Evolutionary conservation across 495 filamentous ascomycete species (phyloP).

Genomic region (Penicillium bialowiezense): DNA sequence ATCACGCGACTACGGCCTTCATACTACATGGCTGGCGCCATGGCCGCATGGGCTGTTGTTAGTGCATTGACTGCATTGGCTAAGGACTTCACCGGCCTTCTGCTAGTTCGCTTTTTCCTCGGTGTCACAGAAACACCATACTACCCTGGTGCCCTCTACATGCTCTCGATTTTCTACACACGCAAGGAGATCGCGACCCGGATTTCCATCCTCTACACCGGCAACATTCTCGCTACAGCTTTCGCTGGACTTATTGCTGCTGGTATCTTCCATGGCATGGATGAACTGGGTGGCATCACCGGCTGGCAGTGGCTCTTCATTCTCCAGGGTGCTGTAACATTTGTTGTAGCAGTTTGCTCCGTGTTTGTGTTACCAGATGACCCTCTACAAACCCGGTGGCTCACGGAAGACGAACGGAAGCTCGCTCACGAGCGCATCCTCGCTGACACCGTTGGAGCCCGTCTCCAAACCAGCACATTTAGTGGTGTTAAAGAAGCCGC

Average conservation of each 20-base stretch:
- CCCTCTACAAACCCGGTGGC: slow-evolving; percentile 22
- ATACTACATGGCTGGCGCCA: slow-evolving; percentile 29
- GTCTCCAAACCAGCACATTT: slow-evolving; percentile 17
- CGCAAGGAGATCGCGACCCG: slow-evolving; percentile 44
- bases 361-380: slow-evolving; percentile 75
- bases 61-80: slow-evolving; percentile 41
- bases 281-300: slow-evolving; percentile 45
- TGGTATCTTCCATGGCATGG: slow-evolving; percentile 22
- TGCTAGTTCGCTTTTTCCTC: slow-evolving; percentile 36
- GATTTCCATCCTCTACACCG: slow-evolving; percentile 43
- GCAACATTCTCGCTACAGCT: slow-evolving; percentile 39
- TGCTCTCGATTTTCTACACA: slow-evolving; percentile 46
- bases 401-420: slow-evolving; percentile 11
- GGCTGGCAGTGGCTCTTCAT: slow-evolving; percentile 77
- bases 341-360: slow-evolving; percentile 59
- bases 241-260: slow-evolving; percentile 51
- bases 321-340: slow-evolving; percentile 65
- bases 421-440: slow-evolving; percentile 15
- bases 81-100: slow-evolving; percentile 37
- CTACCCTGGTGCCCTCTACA: slow-evolving; percentile 42
- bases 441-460: slow-evolving; percentile 30
- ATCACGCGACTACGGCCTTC: slow-evolving; percentile 37
- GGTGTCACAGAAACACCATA: slow-evolving; percentile 48
- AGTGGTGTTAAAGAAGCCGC: slow-evolving; percentile 16
- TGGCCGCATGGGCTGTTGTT: slow-evolving; percentile 47